Percentiles rank a stretch among this genome's conserved stretches.
phyloP scores from a whole-genome alignment of 768 basidiomycete genomes.

The Boletellus emodensis region DNA sequence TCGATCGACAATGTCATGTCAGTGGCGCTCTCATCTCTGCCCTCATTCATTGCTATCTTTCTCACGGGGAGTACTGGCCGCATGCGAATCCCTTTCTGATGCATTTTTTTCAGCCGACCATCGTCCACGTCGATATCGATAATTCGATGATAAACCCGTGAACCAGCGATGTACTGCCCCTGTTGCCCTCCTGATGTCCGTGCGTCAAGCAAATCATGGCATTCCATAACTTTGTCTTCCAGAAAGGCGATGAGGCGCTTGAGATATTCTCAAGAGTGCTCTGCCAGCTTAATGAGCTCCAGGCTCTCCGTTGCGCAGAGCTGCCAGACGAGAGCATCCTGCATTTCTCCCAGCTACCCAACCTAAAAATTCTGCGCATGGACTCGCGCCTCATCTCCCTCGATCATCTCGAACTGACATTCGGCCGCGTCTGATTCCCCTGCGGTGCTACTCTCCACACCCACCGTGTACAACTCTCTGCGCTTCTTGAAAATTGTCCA shows the following conservation, averaged over 20 bases:
- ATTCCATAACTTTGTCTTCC: slow-evolving; percentile 27
- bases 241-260: slow-evolving; percentile 22
- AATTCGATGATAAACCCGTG: slow-evolving; percentile 26
- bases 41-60: slow-evolving; percentile 16
- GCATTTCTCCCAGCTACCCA: slow-evolving; percentile 18
- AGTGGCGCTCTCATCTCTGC: slow-evolving; percentile 15
- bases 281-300: slow-evolving; percentile 20
- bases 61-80: slow-evolving; percentile 21
- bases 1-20: slow-evolving; percentile 22
- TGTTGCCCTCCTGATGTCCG: slow-evolving; percentile 22
- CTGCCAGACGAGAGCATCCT: slow-evolving; percentile 22
- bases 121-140: slow-evolving; percentile 27
- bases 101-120: slow-evolving; percentile 22
- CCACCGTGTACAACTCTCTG: slow-evolving; percentile 22
- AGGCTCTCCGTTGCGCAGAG: slow-evolving; percentile 25
- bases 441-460: slow-evolving; percentile 17
- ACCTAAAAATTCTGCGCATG: slow-evolving; percentile 23
- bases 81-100: slow-evolving; percentile 23
- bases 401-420: slow-evolving; percentile 15
- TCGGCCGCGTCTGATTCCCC: slow-evolving; percentile 17
- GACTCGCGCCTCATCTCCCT: slow-evolving; percentile 24
- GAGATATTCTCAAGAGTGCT: slow-evolving; percentile 23
- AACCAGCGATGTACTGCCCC: slow-evolving; percentile 15
- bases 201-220: slow-evolving; percentile 27
- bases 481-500: slow-evolving; percentile 25